phyloP scores from a whole-genome alignment of 2,329 filamentous ascomycete species.

The Botryotinia globosa region DNA sequence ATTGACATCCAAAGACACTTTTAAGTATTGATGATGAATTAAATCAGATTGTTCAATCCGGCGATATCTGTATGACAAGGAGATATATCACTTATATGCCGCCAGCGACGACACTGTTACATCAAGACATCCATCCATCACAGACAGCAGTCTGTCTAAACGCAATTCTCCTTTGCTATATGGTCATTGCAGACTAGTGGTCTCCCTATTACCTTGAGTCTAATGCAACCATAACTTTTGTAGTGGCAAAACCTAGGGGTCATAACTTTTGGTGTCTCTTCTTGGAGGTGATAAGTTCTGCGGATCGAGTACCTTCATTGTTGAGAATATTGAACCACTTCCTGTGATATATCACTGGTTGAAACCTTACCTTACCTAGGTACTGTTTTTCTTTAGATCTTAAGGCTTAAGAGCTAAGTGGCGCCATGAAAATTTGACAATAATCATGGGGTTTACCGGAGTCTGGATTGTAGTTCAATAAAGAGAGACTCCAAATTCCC shows the following conservation, averaged over 20 bases:
- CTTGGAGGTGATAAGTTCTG: background rate
- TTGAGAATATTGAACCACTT: background rate
- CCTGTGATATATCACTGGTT: background rate
- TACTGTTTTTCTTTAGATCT: too few species aligned
- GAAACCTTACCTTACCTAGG: background rate
- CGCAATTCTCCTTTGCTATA: background rate
- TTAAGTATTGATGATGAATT: background rate
- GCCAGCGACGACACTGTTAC: background rate
- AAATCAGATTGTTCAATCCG: background rate
- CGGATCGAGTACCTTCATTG: background rate
- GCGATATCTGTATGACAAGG: background rate
- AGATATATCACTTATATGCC: background rate
- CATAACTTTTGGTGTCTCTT: background rate
- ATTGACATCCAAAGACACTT: background rate
- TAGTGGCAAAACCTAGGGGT: background rate
- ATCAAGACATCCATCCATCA: background rate
- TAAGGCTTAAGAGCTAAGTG: background rate
- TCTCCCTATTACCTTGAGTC: background rate
- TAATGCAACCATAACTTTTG: fast-evolving
- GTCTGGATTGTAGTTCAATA: background rate
- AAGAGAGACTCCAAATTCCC: background rate
- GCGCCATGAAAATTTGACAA: background rate
- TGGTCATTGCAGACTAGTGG: background rate
- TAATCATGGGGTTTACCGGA: background rate
- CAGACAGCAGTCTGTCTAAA: background rate